Evolutionary conservation across 495 filamentous ascomycete genomes (phyloP), one percentile per base, ranked within the genome.

Genomic region (Xylaria bambusicola): DNA sequence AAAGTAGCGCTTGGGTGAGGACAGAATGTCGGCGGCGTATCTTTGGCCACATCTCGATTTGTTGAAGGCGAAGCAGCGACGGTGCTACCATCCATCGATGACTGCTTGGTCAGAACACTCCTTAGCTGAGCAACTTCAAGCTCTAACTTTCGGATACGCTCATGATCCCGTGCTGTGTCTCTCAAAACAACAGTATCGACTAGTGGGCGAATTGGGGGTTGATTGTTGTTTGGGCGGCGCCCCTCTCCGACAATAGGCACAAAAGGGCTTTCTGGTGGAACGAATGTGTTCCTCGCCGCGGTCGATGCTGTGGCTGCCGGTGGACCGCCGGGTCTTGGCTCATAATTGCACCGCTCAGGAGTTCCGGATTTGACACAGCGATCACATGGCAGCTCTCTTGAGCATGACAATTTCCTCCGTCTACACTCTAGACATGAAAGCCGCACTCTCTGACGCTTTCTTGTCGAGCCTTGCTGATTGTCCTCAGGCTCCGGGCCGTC

Each of bases 371-470:
- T 79, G 57, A 81, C 66, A 54, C 78, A 81, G 24, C 78, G 73
- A 51, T 79, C 76, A 64, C 78, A 81, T 17, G 78, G 78, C 49
- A 81, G 69, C 67, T 78, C 78, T 41, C 78, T 72, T 51, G 79
- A 78, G 60, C 78, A 81, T 33, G 78, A 81, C 35, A 81, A 65
- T 66, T 81, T 81, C 18, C 78, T 66, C 20, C 78, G 65, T 57
- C 78, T 74, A 62, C 78, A 81, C 44, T 81, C 78, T 31, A 81
- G 72, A 48, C 78, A 81, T 10, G 75, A 78, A 18, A 81, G 73
- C 13, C 78, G 66, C 0, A 81, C 74, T 42, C 78, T 66, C 67
- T 81, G 78, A 6, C 78, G 70, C 64, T 81, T 81, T 46, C 78
- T 60, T 6, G 77, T 69, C 0, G 76, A 77, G 5, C 66, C 70